phyloP scores from a whole-genome alignment of 495 filamentous ascomycete genomes.

The Podospora conica region DNA sequence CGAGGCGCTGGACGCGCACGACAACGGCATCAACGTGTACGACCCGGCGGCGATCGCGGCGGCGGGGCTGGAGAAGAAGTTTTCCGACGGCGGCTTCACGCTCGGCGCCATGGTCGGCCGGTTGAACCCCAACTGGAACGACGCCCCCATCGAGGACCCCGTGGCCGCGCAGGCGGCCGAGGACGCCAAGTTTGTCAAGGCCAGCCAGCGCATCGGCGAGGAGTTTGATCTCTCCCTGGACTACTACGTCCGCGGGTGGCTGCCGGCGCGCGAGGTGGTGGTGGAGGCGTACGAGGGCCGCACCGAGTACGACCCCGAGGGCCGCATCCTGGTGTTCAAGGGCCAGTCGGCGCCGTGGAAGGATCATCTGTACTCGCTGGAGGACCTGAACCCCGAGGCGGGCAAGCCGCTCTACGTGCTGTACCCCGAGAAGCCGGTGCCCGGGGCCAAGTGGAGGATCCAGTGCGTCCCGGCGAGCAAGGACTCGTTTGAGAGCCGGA shows the following conservation, averaged over 20 bases:
- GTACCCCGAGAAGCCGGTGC: conserved; percentile 70
- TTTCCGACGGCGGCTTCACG: conserved; percentile 72
- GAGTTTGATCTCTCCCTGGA: conserved; percentile 73
- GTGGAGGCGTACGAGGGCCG: conserved; percentile 62
- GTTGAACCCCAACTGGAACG: conserved; percentile 70
- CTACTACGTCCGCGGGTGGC: conserved; percentile 68
- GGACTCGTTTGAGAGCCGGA: conserved; percentile 83
- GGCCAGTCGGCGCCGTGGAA: conserved; percentile 81
- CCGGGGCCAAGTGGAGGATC: conserved; percentile 81
- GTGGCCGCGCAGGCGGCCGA: conserved; percentile 64
- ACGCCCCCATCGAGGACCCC: conserved; percentile 39
- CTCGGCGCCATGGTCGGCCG: conserved; percentile 78
- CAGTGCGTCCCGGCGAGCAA: conserved; percentile 76
- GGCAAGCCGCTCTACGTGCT: conserved; percentile 80
- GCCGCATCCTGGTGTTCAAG: conserved; percentile 74
- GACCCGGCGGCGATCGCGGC: conserved; percentile 56
- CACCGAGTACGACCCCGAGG: conserved; percentile 58
- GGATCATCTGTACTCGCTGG: conserved; percentile 87
- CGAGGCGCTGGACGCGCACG: conserved; percentile 93
- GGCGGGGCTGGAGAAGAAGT: conserved; percentile 68
- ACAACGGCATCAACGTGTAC: conserved; percentile 86
- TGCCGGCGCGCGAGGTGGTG: conserved; percentile 79
- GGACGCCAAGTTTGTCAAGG: conserved; percentile 69
- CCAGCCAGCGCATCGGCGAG: conserved; percentile 75
- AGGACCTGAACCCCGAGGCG: conserved; percentile 49